These are phyloP conservation scores for Scleroderma citrinum DNA, from an alignment of 768 basidiomycete species.

Conservation along the genomic window DNA sequence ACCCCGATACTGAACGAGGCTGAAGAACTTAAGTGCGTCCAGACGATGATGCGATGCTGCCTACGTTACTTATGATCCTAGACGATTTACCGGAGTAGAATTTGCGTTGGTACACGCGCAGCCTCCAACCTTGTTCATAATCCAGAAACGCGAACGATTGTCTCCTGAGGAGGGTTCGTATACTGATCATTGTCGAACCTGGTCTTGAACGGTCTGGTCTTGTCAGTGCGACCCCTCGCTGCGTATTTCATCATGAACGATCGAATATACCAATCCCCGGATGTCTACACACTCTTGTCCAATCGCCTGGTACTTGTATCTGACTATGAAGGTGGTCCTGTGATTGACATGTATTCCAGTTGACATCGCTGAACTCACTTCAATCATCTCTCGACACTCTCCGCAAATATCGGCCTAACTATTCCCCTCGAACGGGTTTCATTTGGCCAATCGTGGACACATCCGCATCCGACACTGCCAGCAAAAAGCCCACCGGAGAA, in stretches of 20 bases:
- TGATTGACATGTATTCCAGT: conserved; percentile 29
- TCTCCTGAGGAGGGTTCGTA: conserved; percentile 76
- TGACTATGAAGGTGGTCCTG: background rate
- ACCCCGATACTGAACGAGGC: conserved; percentile 71
- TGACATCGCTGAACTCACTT: conserved; percentile 63
- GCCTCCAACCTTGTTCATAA: conserved; percentile 79
- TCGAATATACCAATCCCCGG: conserved; percentile 84
- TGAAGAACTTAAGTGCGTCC: conserved; percentile 73
- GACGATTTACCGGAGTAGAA: conserved; percentile 83
- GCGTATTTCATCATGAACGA: conserved; percentile 88
- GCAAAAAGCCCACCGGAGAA: conserved; percentile 36
- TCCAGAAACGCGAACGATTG: conserved; percentile 82
- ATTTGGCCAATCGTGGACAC: conserved; percentile 77
- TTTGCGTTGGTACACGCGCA: conserved; percentile 79
- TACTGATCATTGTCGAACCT: conserved; percentile 1
- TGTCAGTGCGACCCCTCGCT: conserved; percentile 65
- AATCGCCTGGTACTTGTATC: conserved; percentile 61
- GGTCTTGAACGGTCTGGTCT: conserved; percentile 1
- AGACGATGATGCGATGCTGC: background rate
- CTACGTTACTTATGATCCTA: conserved; percentile 23
- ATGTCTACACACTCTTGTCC: conserved; percentile 77
- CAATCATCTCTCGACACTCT: conserved; percentile 74
- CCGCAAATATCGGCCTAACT: conserved; percentile 70
- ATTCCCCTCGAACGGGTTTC: conserved; percentile 78
- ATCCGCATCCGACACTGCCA: conserved; percentile 34